Percentiles rank a stretch among this genome's conserved stretches.
These are phyloP conservation scores for Isoetes taiwanensis DNA, from an alignment of 75 land plant genomes.

Conservation along the genomic window DNA sequence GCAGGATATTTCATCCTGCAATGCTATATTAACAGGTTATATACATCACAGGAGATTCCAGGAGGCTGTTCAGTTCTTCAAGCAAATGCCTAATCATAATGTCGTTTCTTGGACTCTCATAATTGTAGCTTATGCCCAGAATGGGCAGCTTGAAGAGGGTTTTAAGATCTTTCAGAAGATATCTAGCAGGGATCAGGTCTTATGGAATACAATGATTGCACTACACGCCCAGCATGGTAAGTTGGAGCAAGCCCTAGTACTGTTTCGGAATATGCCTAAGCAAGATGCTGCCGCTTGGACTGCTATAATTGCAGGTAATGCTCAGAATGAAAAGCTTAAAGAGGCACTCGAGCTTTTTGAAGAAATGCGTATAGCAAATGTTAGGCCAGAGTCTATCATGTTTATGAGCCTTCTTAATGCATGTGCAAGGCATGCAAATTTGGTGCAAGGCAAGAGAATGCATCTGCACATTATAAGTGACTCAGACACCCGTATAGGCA, in stretches of 20 bases:
- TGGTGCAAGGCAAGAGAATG: no score
- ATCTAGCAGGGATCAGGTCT: not conserved
- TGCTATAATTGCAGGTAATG: no score
- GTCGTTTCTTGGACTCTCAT: not conserved
- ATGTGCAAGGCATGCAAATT: no score
- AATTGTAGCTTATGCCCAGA: not conserved
- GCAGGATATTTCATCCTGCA: not conserved
- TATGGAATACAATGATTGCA: not conserved
- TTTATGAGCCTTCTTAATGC: no score
- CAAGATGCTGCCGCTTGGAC: no score
- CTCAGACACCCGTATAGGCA: no score
- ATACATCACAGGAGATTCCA: not conserved
- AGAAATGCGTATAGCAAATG: no score
- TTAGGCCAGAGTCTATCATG: no score
- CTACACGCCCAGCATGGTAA: not conserved
- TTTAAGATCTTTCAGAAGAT: not conserved
- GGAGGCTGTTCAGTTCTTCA: not conserved
- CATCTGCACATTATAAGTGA: no score
- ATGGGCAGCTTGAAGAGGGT: not conserved
- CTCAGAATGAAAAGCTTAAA: no score
- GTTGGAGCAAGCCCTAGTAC: not conserved
- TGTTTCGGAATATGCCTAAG: no score
- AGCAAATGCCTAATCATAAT: not conserved
- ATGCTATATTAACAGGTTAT: not conserved
- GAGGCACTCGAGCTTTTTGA: no score